Base-by-base conservation (phyloP, 257 asterid species). In the Ilex asprella region DNA sequence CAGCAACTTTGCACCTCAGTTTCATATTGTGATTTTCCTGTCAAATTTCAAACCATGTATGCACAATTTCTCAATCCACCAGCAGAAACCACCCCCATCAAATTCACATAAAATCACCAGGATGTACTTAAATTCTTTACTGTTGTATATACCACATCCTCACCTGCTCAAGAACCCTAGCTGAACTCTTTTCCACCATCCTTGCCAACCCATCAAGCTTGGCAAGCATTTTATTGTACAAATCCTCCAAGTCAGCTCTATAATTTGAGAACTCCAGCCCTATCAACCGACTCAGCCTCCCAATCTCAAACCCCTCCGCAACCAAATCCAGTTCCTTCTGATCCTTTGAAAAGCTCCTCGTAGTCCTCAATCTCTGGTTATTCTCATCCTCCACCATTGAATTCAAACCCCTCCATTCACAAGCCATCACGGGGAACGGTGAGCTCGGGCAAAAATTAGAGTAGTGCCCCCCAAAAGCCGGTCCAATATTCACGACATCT, bases 1-100 rank as follows among this genome's bases (percentile, higher is more conserved):
- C 97, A 67, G 96, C 99, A 80, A 85, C 89, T 76, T 78, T 81
- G 71, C 64, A 64, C 85, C 97, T 85, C 82, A 89, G 65, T 76
- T 46, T 82, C 97, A 77, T 81, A 68, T 83, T 85, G 47, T 67
- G 77, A 49, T 71, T 82, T 78, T 92, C 99, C 99, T 92, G 95
- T 64, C 60, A 61, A 59, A 56, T 65, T 64, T 10, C 61, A 14
- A 60, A 51, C 47, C 49, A 52, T 10, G 11, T 46, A 29, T 10
- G 55, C 27, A 21, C 27, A 30, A 43, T 16, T 5, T 16, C 31
- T 39, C 16, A 14, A 55, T 55, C 60, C 47, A 54, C 16, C 13
- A 3, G 2, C 52, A 32, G 29, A 52, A 44, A 58, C 39, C 30
- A n/a, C 4, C 27, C 27, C 16, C 39, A 56, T 49, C 8, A 21